These are phyloP conservation scores for Ogataea pini DNA, from an alignment of 805 yeast genomes.

Conservation along the genomic window DNA sequence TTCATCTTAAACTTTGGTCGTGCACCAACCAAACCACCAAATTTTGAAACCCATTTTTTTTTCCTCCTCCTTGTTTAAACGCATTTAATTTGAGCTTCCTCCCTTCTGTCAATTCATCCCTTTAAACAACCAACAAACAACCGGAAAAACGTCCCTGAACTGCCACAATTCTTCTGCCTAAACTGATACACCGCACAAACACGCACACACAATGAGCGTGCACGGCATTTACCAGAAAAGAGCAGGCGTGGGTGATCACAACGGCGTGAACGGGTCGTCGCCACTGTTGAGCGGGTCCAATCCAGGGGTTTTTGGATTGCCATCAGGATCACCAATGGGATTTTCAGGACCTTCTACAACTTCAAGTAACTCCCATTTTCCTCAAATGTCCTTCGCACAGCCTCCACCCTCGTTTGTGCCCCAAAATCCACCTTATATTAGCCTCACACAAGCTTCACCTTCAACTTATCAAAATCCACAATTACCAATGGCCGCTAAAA, in stretches of 20 bases:
- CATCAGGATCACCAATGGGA: neutral
- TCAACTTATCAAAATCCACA: constrained; percentile 15
- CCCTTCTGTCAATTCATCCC: neutral
- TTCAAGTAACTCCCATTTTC: neutral
- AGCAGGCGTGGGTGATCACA: neutral
- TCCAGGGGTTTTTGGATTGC: neutral
- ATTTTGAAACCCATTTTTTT: neutral
- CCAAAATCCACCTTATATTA: constrained; percentile 18
- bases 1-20: too few relatives aligned
- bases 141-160: neutral
- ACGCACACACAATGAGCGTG: constrained; percentile 8
- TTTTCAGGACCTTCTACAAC: neutral
- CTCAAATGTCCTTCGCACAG: neutral
- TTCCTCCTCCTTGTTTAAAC: neutral
- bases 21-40: neutral
- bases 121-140: neutral
- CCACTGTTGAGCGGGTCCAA: constrained; percentile 2
- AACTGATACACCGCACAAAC: neutral
- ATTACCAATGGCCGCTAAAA: constrained; percentile 23
- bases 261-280: constrained; percentile 5
- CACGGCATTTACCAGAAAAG: constrained; percentile 11
- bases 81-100: neutral
- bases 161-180: neutral
- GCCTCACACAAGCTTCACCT: constrained; percentile 20
- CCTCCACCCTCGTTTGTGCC: constrained; percentile 4